Base-by-base conservation (phyloP, 495 filamentous ascomycete species). In the Xylaria scruposa region DNA sequence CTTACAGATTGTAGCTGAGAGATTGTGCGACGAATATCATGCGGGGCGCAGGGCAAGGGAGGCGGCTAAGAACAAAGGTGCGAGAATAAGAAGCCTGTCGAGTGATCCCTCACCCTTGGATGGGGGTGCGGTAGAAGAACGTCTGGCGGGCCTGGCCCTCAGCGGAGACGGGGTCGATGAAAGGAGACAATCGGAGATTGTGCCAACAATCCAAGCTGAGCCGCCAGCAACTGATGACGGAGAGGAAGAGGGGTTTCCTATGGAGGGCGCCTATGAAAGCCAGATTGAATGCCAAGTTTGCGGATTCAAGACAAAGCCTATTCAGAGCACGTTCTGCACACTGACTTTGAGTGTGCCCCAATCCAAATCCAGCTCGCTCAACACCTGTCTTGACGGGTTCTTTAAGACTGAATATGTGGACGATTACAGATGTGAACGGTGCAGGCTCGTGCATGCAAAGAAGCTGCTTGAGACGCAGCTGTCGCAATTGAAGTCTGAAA, bases 351-450 rank as follows among this genome's bases (percentile, higher is more conserved):
- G 94, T 72, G 97, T 99, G 4, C 96, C 96, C 0, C 93, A 94
- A 77, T 80, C 85, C 49, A 83, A 79, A 24, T 80, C 85, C 9
- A 86, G 84, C 17, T 84, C 83, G 15, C 75, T 89, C 31, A 85
- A 79, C 61, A 75, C 82, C 4, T 98, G 97, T 78, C 95, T 98
- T 70, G 96, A 99, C 80, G 92, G 92, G 21, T 89, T 98, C 80
- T 90, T 99, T 72, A 98, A 97, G 78, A 93, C 91, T 0, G 96
- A 99, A 76, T 91, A 93, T 77, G 97, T 99, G 64, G 97, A 99
- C 64, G 96, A 97, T 77, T 99, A 95, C 82, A 92, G 91, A 60
- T 99, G 96, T 79, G 96, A 98, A 70, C 92, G 90, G 75, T 99
- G 96, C 71, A 91, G 93, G 13, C 85, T 99, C n/a, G 79, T 92